These are phyloP conservation scores for Alectoria sarmentosa DNA, from an alignment of 495 filamentous ascomycete species.

Conservation along the genomic window DNA sequence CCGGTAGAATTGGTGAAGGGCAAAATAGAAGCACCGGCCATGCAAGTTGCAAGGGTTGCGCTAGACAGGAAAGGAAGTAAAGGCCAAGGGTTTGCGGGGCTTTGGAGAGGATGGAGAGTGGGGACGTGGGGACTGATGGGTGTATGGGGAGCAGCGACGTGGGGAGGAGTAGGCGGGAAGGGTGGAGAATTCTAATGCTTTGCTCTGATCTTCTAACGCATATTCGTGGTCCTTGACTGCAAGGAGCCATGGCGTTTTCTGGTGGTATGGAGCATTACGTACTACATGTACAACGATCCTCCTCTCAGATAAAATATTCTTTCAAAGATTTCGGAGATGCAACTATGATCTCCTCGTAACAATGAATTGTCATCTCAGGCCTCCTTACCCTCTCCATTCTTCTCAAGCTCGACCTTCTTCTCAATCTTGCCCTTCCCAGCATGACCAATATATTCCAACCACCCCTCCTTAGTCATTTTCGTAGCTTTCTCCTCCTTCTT, in stretches of 20 bases:
- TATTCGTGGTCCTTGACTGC: neutral
- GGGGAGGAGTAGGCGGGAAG: slow-evolving; percentile 45
- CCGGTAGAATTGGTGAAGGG: slow-evolving; percentile 18
- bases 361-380: neutral
- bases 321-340: neutral
- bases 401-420: neutral
- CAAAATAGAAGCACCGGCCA: slow-evolving; percentile 13
- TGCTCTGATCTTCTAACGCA: neutral
- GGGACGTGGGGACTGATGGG: slow-evolving; percentile 94
- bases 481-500: slow-evolving; percentile 75
- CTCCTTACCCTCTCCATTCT: neutral
- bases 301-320: neutral
- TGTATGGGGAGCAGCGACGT: slow-evolving; percentile 64
- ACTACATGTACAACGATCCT: neutral
- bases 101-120: slow-evolving; percentile 91
- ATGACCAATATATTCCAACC: slow-evolving; percentile 70
- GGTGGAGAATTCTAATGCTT: slow-evolving; percentile 45
- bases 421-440: neutral
- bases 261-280: neutral
- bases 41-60: slow-evolving; percentile 29
- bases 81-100: slow-evolving; percentile 75
- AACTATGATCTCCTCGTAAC: neutral
- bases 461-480: slow-evolving; percentile 89
- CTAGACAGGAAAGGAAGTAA: slow-evolving; percentile 44
- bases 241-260: slow-evolving; percentile 13